A percentile compares a stretch with the other conserved stretches of the same genome.
phyloP scores from a whole-genome alignment of 306 rosid genomes.

The Crataegus laevigata region DNA sequence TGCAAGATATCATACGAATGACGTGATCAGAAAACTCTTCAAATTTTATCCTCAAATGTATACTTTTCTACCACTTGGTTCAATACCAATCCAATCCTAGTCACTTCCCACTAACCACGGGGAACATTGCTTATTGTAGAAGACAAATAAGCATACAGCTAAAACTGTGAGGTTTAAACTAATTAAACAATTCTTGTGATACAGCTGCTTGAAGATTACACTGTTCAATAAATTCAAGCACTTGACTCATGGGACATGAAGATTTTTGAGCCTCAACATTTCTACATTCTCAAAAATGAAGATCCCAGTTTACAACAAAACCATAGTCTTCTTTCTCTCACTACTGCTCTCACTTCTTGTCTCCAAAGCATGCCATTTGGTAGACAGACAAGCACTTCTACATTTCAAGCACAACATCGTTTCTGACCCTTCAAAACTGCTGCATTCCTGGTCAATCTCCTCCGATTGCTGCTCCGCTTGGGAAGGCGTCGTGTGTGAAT shows the following conservation, averaged over 20 bases:
- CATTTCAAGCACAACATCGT: slow-evolving; percentile 40
- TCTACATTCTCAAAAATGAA: background rate
- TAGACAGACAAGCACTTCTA: slow-evolving; percentile 47
- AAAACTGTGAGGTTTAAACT: background rate
- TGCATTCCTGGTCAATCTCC: slow-evolving; percentile 43
- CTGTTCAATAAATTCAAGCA: background rate
- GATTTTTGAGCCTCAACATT: background rate
- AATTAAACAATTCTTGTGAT: background rate
- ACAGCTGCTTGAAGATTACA: background rate
- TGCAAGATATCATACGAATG: too few species aligned
- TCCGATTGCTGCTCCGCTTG: slow-evolving; percentile 53
- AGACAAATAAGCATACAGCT: background rate
- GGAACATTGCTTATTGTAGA: background rate
- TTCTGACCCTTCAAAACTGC: slow-evolving; percentile 45
- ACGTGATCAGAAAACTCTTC: too few species aligned
- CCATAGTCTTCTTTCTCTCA: slow-evolving; percentile 16
- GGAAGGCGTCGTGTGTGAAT: slow-evolving; percentile 50
- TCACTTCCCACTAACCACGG: background rate
- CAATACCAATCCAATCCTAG: background rate
- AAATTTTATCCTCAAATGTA: too few species aligned
- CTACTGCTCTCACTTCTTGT: slow-evolving; percentile 1
- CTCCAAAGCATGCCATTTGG: slow-evolving; percentile 33
- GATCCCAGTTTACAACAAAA: slow-evolving; percentile 1
- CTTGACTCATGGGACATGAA: background rate
- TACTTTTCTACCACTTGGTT: background rate